These are phyloP conservation scores for button mushroom (Agaricus bisporus) DNA, from an alignment of 768 basidiomycete species.

Conservation along the genomic window DNA sequence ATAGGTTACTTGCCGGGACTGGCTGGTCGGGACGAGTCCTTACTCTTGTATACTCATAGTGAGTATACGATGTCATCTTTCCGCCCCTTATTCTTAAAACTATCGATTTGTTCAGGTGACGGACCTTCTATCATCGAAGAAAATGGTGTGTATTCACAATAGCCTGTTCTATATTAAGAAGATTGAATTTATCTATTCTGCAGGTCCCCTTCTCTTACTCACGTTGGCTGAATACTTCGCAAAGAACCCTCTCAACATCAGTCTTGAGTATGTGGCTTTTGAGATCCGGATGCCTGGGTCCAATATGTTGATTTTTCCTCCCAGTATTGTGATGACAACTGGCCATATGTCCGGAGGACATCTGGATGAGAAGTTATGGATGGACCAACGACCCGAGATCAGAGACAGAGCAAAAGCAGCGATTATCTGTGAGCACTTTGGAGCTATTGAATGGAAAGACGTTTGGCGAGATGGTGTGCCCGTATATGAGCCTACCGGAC, in stretches of 20 bases:
- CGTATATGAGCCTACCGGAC: slow-evolving; percentile 20
- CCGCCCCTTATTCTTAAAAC: not conserved
- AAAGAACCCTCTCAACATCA: slow-evolving; percentile 19
- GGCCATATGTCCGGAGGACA: slow-evolving; percentile 24
- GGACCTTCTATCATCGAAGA: slow-evolving; percentile 24
- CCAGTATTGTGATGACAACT: slow-evolving; percentile 24
- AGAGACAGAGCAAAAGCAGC: slow-evolving; percentile 21
- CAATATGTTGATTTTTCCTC: not conserved
- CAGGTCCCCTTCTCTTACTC: slow-evolving; percentile 24
- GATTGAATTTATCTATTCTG: not conserved
- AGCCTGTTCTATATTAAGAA: not conserved
- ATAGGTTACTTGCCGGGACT: slow-evolving; percentile 20
- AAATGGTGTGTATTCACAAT: slow-evolving; percentile 15
- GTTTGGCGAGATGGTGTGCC: slow-evolving; percentile 15
- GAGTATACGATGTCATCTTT: not conserved
- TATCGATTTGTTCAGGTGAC: not conserved
- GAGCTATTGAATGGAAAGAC: slow-evolving; percentile 25
- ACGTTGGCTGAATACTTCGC: slow-evolving; percentile 25
- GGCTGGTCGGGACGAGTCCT: slow-evolving; percentile 14
- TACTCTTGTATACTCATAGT: slow-evolving; percentile 27
- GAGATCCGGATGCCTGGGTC: not conserved
- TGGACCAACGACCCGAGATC: slow-evolving; percentile 19
- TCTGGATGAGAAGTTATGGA: slow-evolving; percentile 23
- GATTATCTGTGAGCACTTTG: slow-evolving; percentile 25
- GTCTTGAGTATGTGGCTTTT: slow-evolving; percentile 18